These are phyloP conservation scores for Alternaria longipes DNA, from an alignment of 2,329 filamentous ascomycete genomes.

Conservation along the genomic window DNA sequence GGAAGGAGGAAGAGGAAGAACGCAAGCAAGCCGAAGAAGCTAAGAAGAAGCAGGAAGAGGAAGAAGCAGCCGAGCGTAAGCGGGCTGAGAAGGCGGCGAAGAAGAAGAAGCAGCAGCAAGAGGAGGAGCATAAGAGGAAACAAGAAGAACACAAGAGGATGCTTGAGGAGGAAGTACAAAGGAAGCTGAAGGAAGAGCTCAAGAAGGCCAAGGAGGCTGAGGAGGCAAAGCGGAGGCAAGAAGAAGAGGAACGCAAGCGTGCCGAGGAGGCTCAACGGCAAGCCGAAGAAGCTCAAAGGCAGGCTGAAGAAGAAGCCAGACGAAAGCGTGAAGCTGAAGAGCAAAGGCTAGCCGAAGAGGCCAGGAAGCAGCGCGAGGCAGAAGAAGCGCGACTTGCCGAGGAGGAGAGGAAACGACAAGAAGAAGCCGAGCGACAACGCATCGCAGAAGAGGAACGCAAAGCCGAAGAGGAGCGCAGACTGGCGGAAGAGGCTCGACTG, in stretches of 20 bases:
- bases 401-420: conserved; percentile 43
- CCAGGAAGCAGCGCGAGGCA: conserved; percentile 67
- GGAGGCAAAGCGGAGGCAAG: conserved; percentile 65
- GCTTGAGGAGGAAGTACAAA: background rate
- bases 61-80: conserved; percentile 1
- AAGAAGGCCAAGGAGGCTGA: conserved; percentile 52
- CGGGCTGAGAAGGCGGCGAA: background rate
- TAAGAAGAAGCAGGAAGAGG: conserved; percentile 14
- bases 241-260: conserved; percentile 60
- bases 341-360: conserved; percentile 54
- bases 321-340: conserved; percentile 57
- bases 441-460: conserved; percentile 54
- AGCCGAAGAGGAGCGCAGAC: conserved; percentile 48
- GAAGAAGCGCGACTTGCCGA: conserved; percentile 24
- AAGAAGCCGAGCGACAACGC: conserved; percentile 65
- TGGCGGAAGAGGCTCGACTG: conserved; percentile 52
- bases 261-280: conserved; percentile 55
- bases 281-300: conserved; percentile 56
- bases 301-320: conserved; percentile 35
- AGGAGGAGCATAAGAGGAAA: conserved; percentile 59
- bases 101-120: conserved; percentile 1
- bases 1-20: conserved; percentile 25
- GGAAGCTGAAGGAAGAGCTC: conserved; percentile 37
- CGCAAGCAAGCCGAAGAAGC: conserved; percentile 17
- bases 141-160: conserved; percentile 49